Evolutionary conservation across 169 alveolate genomes (phyloP), one percentile per base, ranked within the genome.

Genomic region (Babesia sp.): DNA sequence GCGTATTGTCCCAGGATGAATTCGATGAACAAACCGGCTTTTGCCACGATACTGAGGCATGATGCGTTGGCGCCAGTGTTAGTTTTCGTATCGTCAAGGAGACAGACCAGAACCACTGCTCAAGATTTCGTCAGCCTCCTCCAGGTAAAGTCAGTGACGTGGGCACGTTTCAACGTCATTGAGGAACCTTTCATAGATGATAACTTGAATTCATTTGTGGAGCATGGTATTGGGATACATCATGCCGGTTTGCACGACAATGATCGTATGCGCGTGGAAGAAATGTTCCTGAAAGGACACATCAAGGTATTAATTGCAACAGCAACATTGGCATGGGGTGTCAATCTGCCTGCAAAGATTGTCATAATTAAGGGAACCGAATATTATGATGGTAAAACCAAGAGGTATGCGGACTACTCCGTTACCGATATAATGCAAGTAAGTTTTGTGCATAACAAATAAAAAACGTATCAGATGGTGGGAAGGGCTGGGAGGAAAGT

Each of bases 401-500:
- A 83, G 28, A 82, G 64, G 34, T 72, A 87, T 57, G 76, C 70
- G 33, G 91, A 83, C 33, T 84, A 81, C 28, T 69, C 93, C 0
- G 82, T 80, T 33, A 72, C 87, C 20, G 91, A 79, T 60, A 75
- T 87, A 34, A 46, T 66, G 90, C 88, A 81, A 12, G 91, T 86
- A 29, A 20, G 53, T 60, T 5, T 6, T 1, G 34, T 48, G 18
- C 31, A 24, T n/a, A 7, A 20, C 7, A 31, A 58, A 29, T 14
- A 14, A 20, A 36, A 22, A 22, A 1, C 9, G 7, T 28, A 55
- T 36, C 96, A 95, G 92, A 97, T 97, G 99, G 96, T 97, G 78
- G 99, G 99, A 26, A 94, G 99, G 75, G 99, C 99, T 20, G 99
- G 99, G 18, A 93, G 99, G 48, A 99, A 99, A 6, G 95, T 96